A percentile compares a stretch with the other conserved stretches of the same genome.
Evolutionary conservation across 768 basidiomycete genomes (phyloP).

Genomic region (Kwoniella pini): DNA sequence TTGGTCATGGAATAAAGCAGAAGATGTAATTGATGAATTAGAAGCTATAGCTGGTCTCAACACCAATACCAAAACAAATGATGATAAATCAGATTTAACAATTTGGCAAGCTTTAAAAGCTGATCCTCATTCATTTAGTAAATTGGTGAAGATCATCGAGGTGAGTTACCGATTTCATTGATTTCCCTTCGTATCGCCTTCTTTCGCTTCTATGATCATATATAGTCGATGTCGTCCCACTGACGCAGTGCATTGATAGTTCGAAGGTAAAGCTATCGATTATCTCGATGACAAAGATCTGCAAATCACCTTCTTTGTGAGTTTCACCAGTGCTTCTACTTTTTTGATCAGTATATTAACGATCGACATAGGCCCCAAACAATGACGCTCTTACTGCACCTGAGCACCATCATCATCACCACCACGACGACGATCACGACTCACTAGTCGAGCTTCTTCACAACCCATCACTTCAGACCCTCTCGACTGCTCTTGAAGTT

Average conservation of each 20-base stretch:
- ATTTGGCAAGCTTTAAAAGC: constrained; percentile 52
- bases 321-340: constrained; percentile 13
- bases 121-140: constrained; percentile 48
- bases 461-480: constrained; percentile 38
- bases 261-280: constrained; percentile 41
- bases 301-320: constrained; percentile 54
- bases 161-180: constrained; percentile 28
- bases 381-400: constrained; percentile 51
- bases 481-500: constrained; percentile 32
- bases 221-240: too few relatives aligned
- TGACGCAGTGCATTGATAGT: constrained; percentile 20
- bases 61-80: neutral
- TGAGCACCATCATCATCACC: constrained; percentile 39
- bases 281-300: constrained; percentile 47
- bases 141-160: constrained; percentile 49
- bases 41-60: constrained; percentile 17
- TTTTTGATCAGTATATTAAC: constrained; percentile 2
- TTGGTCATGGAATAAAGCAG: constrained; percentile 40
- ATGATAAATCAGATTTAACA: constrained; percentile 40
- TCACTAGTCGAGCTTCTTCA: constrained; percentile 26
- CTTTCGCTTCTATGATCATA: too few relatives aligned
- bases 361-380: constrained; percentile 34
- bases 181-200: too few relatives aligned
- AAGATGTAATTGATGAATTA: constrained; percentile 32
- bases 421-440: constrained; percentile 39